A percentile compares a stretch with the other conserved stretches of the same genome.
Conservation (phyloP, 352 stramenopile species). For the Bremia lactucae region DNA sequence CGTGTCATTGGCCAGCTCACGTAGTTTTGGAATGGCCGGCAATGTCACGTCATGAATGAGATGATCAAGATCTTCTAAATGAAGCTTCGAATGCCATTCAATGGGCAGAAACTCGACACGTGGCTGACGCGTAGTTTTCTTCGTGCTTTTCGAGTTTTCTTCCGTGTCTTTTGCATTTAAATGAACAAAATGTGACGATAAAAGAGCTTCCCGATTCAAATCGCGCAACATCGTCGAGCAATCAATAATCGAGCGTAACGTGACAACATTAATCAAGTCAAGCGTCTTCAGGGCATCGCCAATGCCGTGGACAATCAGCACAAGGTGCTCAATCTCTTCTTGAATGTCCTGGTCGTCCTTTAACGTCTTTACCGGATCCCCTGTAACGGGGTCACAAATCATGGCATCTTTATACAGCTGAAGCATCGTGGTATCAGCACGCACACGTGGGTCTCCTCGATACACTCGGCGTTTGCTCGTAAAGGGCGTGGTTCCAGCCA, state of each 20-base stretch:
- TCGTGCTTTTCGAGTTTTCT: slow-evolving; percentile 3
- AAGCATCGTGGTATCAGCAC: slow-evolving; percentile 37
- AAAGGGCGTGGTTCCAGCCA: slow-evolving; percentile 68
- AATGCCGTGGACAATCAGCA: slow-evolving; percentile 86
- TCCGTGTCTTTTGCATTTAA: slow-evolving; percentile 18
- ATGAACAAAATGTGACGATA: slow-evolving; percentile 58
- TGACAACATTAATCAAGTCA: slow-evolving; percentile 78
- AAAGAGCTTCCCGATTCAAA: slow-evolving; percentile 54
- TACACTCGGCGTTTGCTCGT: slow-evolving; percentile 75
- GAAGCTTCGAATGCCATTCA: slow-evolving; percentile 82
- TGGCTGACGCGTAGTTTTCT: slow-evolving; percentile 8
- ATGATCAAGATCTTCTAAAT: slow-evolving; percentile 58
- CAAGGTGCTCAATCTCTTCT: slow-evolving; percentile 71
- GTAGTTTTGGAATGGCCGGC: slow-evolving; percentile 84
- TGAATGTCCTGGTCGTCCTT: slow-evolving; percentile 68
- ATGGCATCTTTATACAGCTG: slow-evolving; percentile 55
- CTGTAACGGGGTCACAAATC: slow-evolving; percentile 18
- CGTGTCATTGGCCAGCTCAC: slow-evolving; percentile 89
- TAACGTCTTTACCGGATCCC: slow-evolving; percentile 16
- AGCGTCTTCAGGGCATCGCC: slow-evolving; percentile 83
- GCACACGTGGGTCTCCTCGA: slow-evolving; percentile 62
- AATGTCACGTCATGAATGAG: slow-evolving; percentile 69
- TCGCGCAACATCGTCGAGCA: slow-evolving; percentile 55
- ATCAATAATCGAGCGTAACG: slow-evolving; percentile 74
- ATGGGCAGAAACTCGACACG: slow-evolving; percentile 75